Evolutionary conservation across 2,329 filamentous ascomycete genomes (phyloP).

Genomic region (Ophiostoma sp.): DNA sequence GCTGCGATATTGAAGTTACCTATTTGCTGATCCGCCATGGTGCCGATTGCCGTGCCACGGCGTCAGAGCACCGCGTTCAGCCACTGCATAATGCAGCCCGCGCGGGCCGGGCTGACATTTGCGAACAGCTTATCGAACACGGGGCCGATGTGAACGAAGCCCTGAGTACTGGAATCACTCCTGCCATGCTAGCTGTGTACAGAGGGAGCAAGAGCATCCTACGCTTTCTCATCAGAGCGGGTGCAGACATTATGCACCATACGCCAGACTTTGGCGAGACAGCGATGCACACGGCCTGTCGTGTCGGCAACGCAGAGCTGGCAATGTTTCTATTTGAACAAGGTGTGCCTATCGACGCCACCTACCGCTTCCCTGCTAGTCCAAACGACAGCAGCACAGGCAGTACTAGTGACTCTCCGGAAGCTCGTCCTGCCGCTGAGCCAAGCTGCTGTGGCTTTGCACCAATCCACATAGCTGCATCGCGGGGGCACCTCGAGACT

Average conservation of each 20-base stretch:
- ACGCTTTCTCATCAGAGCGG: background rate
- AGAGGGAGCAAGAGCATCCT: background rate
- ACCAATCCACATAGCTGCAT: background rate
- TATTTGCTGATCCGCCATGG: background rate
- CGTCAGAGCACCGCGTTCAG: background rate
- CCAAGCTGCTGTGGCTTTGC: constrained; percentile 4
- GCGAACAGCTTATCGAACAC: background rate
- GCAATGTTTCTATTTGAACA: background rate
- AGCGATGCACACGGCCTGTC: background rate
- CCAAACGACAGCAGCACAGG: background rate
- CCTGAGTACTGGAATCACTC: background rate
- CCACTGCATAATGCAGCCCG: background rate
- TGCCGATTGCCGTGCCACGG: background rate
- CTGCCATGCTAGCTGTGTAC: background rate
- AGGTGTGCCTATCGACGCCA: background rate
- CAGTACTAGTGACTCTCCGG: background rate
- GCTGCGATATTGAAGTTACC: background rate
- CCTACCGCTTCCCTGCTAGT: background rate
- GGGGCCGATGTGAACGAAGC: background rate
- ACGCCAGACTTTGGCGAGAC: background rate
- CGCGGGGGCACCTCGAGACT: background rate
- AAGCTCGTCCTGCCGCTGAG: background rate
- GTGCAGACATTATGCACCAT: background rate
- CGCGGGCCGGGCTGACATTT: background rate
- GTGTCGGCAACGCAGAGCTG: background rate